Conservation (phyloP, 441 rosid species). For the Rhodomyrtus psidioides region DNA sequence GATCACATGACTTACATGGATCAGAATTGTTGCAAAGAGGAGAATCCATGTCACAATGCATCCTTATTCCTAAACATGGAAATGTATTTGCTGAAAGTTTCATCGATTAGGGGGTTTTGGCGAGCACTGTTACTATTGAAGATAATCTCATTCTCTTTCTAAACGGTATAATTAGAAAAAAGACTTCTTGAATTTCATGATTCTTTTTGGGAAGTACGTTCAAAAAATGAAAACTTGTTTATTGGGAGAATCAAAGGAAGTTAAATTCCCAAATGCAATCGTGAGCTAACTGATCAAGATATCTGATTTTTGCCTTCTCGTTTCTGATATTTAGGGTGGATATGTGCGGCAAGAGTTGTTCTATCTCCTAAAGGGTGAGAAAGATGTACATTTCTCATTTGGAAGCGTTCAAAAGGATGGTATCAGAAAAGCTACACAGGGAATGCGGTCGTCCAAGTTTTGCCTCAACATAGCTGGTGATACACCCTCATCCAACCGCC, state of each 20-base stretch:
- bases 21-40: not conserved
- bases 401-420: constrained; percentile 80
- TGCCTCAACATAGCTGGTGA: constrained; percentile 98
- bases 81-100: not conserved
- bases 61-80: not conserved
- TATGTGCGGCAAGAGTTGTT: constrained; percentile 73
- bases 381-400: constrained; percentile 84
- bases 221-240: not conserved
- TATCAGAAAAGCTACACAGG: constrained; percentile 54
- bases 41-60: not conserved
- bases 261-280: not conserved
- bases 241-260: not conserved
- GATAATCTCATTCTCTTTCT: not conserved
- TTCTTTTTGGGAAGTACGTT: not conserved
- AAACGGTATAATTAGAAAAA: not conserved
- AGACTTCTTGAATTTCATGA: not conserved
- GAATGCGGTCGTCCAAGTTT: constrained; percentile 87
- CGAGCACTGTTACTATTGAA: not conserved
- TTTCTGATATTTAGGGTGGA: constrained; percentile 56
- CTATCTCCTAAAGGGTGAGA: constrained; percentile 74
- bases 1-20: not conserved
- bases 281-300: not conserved
- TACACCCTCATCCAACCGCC: constrained; percentile 92
- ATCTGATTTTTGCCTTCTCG: not conserved
- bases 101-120: not conserved